Evolutionary conservation across 2,329 filamentous ascomycete genomes (phyloP).

Genomic region (Fusarium temperatum): DNA sequence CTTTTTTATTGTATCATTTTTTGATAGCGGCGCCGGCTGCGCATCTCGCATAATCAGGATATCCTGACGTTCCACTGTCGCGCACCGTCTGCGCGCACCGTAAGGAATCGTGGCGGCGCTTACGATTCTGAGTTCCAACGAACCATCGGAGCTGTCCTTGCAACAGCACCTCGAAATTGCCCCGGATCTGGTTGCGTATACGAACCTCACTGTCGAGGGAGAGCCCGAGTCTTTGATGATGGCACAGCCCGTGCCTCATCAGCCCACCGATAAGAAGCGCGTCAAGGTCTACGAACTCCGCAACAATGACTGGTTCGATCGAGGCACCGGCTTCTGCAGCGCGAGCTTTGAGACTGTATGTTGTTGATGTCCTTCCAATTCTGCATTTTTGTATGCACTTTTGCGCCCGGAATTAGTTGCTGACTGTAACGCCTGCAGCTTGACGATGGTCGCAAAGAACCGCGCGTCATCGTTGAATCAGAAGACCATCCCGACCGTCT

Average conservation of each 20-base stretch:
- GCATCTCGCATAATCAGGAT: constrained; percentile 18
- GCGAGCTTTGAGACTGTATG: constrained; percentile 79
- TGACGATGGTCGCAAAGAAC: constrained; percentile 76
- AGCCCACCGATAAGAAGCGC: constrained; percentile 73
- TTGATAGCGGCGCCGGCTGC: constrained; percentile 25
- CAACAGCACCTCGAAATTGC: constrained; percentile 68
- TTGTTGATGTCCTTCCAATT: constrained; percentile 27
- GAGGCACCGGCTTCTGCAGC: constrained; percentile 94
- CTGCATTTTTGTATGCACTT: constrained; percentile 1
- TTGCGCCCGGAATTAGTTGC: constrained; percentile 17
- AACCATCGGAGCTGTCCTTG: constrained; percentile 64
- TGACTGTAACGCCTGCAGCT: constrained; percentile 53
- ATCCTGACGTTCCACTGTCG: constrained; percentile 33
- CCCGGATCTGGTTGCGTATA: constrained; percentile 61
- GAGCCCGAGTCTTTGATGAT: constrained; percentile 72
- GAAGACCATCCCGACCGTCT: constrained; percentile 88
- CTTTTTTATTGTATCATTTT: constrained; percentile 27
- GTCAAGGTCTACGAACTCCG: constrained; percentile 99
- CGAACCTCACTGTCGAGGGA: constrained; percentile 59
- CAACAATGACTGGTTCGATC: constrained; percentile 99
- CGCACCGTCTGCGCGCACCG: constrained; percentile 44
- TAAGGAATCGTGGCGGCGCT: constrained; percentile 64
- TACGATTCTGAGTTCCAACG: constrained; percentile 62
- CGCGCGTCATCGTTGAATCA: constrained; percentile 88
- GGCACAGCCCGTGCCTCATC: constrained; percentile 77